These are phyloP conservation scores for Yamadazyma taylorii DNA, from an alignment of 1,139 yeast genomes.

Conservation along the genomic window DNA sequence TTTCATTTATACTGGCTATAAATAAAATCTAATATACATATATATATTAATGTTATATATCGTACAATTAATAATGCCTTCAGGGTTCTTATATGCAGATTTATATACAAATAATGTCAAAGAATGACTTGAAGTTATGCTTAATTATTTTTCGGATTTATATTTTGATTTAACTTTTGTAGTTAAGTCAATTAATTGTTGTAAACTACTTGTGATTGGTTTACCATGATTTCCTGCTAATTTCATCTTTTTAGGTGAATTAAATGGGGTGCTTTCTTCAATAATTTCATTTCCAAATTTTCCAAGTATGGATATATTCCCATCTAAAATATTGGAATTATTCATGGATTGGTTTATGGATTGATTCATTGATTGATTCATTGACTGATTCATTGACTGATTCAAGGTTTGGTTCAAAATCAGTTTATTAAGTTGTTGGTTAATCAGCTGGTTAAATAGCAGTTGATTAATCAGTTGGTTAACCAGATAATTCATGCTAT, in stretches of 20 bases:
- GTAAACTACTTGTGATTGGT: conserved; percentile 22
- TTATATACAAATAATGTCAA: neutral
- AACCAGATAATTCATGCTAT: conserved; percentile 9
- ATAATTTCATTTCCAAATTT: conserved; percentile 43
- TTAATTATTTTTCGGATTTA: conserved; percentile 11
- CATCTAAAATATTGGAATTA: conserved; percentile 13
- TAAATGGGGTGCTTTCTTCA: conserved; percentile 42
- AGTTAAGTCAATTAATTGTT: conserved; percentile 38
- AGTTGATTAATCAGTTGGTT: conserved; percentile 7
- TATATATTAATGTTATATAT: neutral
- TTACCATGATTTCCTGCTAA: conserved; percentile 13
- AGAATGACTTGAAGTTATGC: conserved; percentile 1
- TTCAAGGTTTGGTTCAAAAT: conserved; percentile 3
- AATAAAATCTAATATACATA: too few species aligned
- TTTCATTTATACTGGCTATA: too few species aligned
- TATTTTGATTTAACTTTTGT: conserved; percentile 36
- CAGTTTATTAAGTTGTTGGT: conserved; percentile 4
- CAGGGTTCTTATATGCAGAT: neutral
- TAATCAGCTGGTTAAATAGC: conserved; percentile 1
- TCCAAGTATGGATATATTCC: conserved; percentile 27
- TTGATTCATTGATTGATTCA: conserved; percentile 9
- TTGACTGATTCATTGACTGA: conserved; percentile 3
- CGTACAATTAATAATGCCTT: too few species aligned
- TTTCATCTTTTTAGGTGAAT: conserved; percentile 27
- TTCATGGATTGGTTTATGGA: conserved; percentile 11